phyloP scores from a whole-genome alignment of 208 protist genomes.

The Phytomonas francai region DNA sequence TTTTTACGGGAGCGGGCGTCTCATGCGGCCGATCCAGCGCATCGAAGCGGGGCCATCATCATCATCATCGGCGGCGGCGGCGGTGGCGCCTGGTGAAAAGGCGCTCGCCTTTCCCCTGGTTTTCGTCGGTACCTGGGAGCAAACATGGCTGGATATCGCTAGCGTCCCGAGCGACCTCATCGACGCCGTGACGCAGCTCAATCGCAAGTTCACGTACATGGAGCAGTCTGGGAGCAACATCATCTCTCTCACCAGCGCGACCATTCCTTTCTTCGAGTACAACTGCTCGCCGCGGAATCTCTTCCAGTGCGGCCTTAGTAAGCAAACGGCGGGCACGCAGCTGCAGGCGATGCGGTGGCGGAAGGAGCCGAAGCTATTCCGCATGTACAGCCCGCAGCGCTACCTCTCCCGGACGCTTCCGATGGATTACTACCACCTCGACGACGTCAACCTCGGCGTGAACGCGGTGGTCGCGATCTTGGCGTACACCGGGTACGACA shows the following conservation, averaged over 20 bases:
- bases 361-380: constrained; percentile 98
- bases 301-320: constrained; percentile 99
- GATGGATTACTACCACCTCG: constrained; percentile 92
- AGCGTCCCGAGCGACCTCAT: constrained; percentile 75
- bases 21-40: constrained; percentile 94
- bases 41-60: constrained; percentile 30
- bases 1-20: constrained; percentile 88
- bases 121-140: constrained; percentile 96
- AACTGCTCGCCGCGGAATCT: constrained; percentile 99
- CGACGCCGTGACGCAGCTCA: constrained; percentile 69
- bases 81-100: constrained; percentile 27
- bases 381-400: constrained; percentile 94
- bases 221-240: constrained; percentile 95
- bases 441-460: constrained; percentile 96
- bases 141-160: constrained; percentile 97
- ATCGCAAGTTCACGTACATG: constrained; percentile 88
- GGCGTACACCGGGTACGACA: constrained; percentile 99
- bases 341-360: constrained; percentile 88
- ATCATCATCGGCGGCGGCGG: constrained; percentile 8
- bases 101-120: constrained; percentile 58
- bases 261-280: constrained; percentile 99
- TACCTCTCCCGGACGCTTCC: constrained; percentile 92
- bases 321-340: constrained; percentile 99
- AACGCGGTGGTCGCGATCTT: constrained; percentile 99
- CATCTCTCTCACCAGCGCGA: constrained; percentile 94